A percentile compares a stretch with the other conserved stretches of the same genome.
Conservation (phyloP, 768 basidiomycete genomes). For the Rossbeevera mucosa region DNA sequence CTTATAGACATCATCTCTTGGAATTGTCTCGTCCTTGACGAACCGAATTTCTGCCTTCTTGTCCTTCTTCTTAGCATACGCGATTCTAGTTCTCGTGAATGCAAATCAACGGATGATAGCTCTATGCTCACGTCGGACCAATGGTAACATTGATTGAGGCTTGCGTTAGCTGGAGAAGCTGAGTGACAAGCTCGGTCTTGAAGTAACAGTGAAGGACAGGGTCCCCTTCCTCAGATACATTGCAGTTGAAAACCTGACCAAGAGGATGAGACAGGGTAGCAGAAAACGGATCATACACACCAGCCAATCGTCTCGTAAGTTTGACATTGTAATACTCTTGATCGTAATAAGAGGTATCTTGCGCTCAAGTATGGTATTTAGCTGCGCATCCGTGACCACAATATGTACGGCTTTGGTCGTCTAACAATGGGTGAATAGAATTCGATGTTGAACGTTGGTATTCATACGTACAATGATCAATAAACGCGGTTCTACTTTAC, state of each 20-base stretch:
- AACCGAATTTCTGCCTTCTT: slow-evolving; percentile 86
- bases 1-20: slow-evolving; percentile 83
- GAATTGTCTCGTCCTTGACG: slow-evolving; percentile 81
- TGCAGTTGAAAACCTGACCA: slow-evolving; percentile 68
- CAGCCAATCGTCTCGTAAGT: slow-evolving; percentile 91
- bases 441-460: not conserved
- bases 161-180: slow-evolving; percentile 76
- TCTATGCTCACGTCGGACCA: slow-evolving; percentile 62
- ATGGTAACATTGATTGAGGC: slow-evolving; percentile 70
- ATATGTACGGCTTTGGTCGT: slow-evolving; percentile 77
- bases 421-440: slow-evolving; percentile 7
- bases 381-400: slow-evolving; percentile 59
- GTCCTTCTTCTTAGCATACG: slow-evolving; percentile 96
- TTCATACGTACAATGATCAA: slow-evolving; percentile 69
- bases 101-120: not conserved
- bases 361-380: slow-evolving; percentile 63
- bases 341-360: slow-evolving; percentile 90
- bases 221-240: slow-evolving; percentile 87
- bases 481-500: slow-evolving; percentile 88
- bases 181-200: slow-evolving; percentile 91
- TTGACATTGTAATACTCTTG: slow-evolving; percentile 81
- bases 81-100: slow-evolving; percentile 51
- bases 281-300: slow-evolving; percentile 38
- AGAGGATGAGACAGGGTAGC: slow-evolving; percentile 5
- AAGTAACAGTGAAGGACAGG: slow-evolving; percentile 87